Evolutionary conservation across 176 grass and related monocot genomes (phyloP), one percentile per base, ranked within the genome.

Genomic region (Poa annua): DNA sequence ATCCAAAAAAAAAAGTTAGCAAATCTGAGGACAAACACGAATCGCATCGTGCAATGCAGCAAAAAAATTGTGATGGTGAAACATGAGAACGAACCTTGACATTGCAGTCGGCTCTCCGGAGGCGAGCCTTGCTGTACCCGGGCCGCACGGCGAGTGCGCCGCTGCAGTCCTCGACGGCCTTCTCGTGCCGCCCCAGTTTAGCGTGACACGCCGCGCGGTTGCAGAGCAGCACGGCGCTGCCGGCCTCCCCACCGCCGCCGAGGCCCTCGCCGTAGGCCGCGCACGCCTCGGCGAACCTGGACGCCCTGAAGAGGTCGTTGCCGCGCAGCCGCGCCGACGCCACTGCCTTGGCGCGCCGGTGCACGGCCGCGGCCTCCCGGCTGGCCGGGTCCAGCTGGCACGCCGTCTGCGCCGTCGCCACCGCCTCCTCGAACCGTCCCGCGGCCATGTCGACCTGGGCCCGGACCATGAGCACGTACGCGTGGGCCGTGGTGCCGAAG

Each of bases 101-200:
- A 79, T 99, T 94, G 91, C 93, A 91, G 71, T 99, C 91, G 12
- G 93, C 97, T 86, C 97, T 81, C 82, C 97, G 62, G 54, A 93
- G 88, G 1, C 97, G 80, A 6, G 97, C 97, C 88, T 96, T 99
- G 85, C 91, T 90, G 88, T 99, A 99, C 2, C 83, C 81, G 8
- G 97, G 93, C 7, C 97, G 85, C 77, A 96, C 83, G 13, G 15
- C 79, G 64, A 99, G 91, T 9, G 93, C 97, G 32, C 32, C 78
- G 78, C 80, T 88, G 75, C 91, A 99, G 88, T 99, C 97, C 65
- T 99, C 93, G 50, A 99, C 68, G 36, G 97, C 97, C 74, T 92
- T 99, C 75, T 99, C 87, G 78, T 94, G 71, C 44, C 87, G 86
- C 2, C 89, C 91, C 6, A 99, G 93, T 90, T 82, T 96, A 1